phyloP scores from a whole-genome alignment of 345 rosid species.

The thale cress (Arabidopsis thaliana) region TAIR10.1 NC_003075.7:18015501-18016000 shows the following conservation, averaged over 20 bases:
- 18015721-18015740: no score
- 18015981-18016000: neutral
- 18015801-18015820: neutral
- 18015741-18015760: no score
- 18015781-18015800: neutral
- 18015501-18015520: no score
- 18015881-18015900: neutral
- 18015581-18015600: neutral
- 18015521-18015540: no score
- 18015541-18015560: no score
- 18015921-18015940: conserved; percentile 7
- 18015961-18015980: conserved; percentile 8
- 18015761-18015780: neutral
- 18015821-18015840: conserved; percentile 23
- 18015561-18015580: neutral
- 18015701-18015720: no score
- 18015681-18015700: no score
- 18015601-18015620: neutral
- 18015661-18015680: no score
- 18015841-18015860: conserved; percentile 21
- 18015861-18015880: neutral
- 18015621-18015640: neutral
- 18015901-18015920: conserved; percentile 10
- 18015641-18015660: no score
- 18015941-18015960: conserved; percentile 14